Evolutionary conservation across 495 filamentous ascomycete species (phyloP).

Genomic region (Penicillium angulare): DNA sequence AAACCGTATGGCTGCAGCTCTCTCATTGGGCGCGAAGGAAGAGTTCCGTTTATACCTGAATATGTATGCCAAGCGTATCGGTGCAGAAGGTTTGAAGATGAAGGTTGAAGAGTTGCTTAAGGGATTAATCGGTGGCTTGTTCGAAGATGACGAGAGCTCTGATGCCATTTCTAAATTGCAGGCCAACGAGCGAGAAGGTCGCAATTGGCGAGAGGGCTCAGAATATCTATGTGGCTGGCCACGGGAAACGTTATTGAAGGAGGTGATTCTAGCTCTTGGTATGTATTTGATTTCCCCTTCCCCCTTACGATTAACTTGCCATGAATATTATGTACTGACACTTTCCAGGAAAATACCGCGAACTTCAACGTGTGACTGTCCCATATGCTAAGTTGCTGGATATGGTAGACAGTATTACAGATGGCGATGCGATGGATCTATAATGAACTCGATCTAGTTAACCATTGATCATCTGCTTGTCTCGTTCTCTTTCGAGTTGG

Average conservation of each 20-base stretch:
- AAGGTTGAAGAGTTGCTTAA: constrained; percentile 93
- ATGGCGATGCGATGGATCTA: constrained; percentile 57
- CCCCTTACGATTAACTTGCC: background rate
- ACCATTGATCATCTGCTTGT: too few relatives aligned
- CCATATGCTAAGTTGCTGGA: constrained; percentile 79
- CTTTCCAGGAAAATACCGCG: constrained; percentile 79
- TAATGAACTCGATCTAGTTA: constrained; percentile 16
- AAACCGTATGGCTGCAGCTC: constrained; percentile 86
- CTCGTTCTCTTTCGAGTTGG: too few relatives aligned
- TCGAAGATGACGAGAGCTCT: constrained; percentile 48
- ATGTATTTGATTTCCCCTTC: constrained; percentile 36
- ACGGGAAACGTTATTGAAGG: constrained; percentile 77
- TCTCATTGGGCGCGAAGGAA: constrained; percentile 79
- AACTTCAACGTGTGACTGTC: constrained; percentile 87
- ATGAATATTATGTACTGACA: constrained; percentile 12
- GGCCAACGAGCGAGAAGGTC: constrained; percentile 58
- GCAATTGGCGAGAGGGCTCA: constrained; percentile 49
- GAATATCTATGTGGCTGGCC: constrained; percentile 81
- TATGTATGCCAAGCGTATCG: constrained; percentile 95
- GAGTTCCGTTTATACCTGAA: constrained; percentile 89
- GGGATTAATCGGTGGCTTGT: constrained; percentile 70
- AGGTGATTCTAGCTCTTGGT: constrained; percentile 90
- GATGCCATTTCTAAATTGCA: constrained; percentile 45
- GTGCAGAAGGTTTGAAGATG: constrained; percentile 76
- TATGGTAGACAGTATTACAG: constrained; percentile 47